Evolutionary conservation across 805 yeast species (phyloP).

Genomic region (Myxozyma mucilagina): DNA sequence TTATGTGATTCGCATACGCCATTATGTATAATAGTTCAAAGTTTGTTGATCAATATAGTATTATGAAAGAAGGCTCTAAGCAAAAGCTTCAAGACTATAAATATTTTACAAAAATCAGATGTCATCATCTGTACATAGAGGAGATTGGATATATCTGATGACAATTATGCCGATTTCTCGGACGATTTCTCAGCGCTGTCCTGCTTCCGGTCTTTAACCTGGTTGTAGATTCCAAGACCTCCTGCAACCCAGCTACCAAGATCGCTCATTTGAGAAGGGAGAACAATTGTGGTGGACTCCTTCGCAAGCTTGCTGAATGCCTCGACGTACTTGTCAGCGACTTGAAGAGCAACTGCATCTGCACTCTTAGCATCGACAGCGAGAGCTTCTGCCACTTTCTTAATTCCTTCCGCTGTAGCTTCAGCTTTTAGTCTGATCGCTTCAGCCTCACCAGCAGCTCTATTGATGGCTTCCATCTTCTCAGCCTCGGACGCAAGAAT

Average conservation of each 20-base stretch:
- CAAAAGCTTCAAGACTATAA: neutral
- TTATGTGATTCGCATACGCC: too few relatives aligned
- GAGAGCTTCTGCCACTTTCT: conserved; percentile 65
- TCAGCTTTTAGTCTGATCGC: conserved; percentile 63
- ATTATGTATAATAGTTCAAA: neutral
- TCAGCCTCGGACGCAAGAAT: conserved; percentile 76
- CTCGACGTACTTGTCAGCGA: conserved; percentile 80
- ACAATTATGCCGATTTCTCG: neutral
- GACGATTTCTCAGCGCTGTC: neutral
- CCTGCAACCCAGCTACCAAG: conserved; percentile 72
- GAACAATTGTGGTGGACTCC: conserved; percentile 72
- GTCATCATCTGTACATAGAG: too few relatives aligned
- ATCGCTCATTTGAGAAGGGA: conserved; percentile 76
- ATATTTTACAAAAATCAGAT: neutral
- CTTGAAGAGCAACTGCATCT: conserved; percentile 74
- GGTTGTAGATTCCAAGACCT: conserved; percentile 70
- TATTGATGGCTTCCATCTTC: conserved; percentile 60
- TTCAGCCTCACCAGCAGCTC: conserved; percentile 73
- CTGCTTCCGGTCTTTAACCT: conserved; percentile 39
- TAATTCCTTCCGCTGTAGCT: conserved; percentile 74
- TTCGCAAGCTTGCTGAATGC: conserved; percentile 82
- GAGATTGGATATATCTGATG: neutral
- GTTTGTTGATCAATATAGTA: neutral
- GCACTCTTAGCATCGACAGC: conserved; percentile 62
- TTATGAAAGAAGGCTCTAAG: neutral